Percentiles rank a stretch among this genome's conserved stretches.
These are phyloP conservation scores for Backusella macrospora DNA, from an alignment of 192 early-diverging fungal genomes.

Conservation along the genomic window DNA sequence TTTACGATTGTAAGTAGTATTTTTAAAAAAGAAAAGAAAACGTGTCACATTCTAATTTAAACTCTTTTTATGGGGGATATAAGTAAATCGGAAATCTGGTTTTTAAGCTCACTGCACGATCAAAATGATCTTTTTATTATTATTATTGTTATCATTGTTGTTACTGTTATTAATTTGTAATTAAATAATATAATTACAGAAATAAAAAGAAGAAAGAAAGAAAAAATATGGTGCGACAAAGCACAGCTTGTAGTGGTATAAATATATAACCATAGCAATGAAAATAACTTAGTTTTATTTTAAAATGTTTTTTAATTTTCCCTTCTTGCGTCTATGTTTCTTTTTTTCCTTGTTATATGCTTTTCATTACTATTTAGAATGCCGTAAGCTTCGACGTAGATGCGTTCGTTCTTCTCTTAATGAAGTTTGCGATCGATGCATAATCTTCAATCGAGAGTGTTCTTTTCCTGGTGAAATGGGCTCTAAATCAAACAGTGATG, in stretches of 20 bases:
- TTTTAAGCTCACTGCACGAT: too few relatives aligned
- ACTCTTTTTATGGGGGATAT: too few relatives aligned
- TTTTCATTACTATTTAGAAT: not conserved
- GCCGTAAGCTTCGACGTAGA: conserved; percentile 13
- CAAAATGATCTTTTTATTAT: too few relatives aligned
- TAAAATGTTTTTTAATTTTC: not conserved
- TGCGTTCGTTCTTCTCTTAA: not conserved
- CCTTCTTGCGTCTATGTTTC: not conserved
- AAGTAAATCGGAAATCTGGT: too few relatives aligned
- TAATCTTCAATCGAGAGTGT: not conserved
- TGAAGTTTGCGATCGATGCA: not conserved
- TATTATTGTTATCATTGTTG: not conserved
- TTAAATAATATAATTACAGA: not conserved
- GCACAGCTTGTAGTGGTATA: conserved; percentile 13
- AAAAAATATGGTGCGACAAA: conserved; percentile 4
- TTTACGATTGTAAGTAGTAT: too few relatives aligned
- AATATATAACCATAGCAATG: not conserved
- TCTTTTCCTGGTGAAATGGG: not conserved
- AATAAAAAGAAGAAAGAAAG: not conserved
- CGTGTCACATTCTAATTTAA: too few relatives aligned
- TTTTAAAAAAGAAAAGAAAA: too few relatives aligned
- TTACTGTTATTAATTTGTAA: not conserved
- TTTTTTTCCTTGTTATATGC: not conserved
- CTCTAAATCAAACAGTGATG: not conserved
- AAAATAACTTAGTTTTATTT: not conserved